These are phyloP conservation scores for Lathyrus tuberosus DNA, from an alignment of 306 rosid species.

Conservation along the genomic window DNA sequence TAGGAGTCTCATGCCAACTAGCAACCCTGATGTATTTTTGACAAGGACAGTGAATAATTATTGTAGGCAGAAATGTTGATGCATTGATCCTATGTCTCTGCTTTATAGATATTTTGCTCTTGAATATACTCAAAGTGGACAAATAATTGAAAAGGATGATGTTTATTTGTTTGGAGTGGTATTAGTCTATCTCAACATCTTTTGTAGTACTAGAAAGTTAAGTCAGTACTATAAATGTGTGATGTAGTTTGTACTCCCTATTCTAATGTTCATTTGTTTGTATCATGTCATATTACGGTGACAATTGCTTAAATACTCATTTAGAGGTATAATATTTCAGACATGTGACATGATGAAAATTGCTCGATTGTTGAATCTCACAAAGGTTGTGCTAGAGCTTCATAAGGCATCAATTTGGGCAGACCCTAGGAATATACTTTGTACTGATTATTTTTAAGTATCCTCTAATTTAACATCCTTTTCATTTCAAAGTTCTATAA, in stretches of 20 bases:
- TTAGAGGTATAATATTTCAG: conserved; percentile 58
- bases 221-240: conserved; percentile 83
- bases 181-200: no score
- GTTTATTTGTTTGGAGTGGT: no score
- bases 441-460: conserved; percentile 24
- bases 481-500: conserved; percentile 39
- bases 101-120: no score
- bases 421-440: conserved; percentile 72
- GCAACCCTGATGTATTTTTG: no score
- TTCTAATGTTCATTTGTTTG: conserved; percentile 25
- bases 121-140: no score
- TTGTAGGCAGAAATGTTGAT: no score
- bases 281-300: background rate
- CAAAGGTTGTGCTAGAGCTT: conserved; percentile 95
- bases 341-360: conserved; percentile 96
- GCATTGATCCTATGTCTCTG: no score
- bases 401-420: conserved; percentile 97
- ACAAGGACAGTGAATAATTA: no score
- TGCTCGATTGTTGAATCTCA: conserved; percentile 92
- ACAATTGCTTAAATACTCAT: conserved; percentile 36
- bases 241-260: conserved; percentile 79
- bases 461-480: conserved; percentile 32
- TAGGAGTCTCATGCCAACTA: no score
- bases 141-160: no score
- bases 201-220: no score